These are phyloP conservation scores for Cystobasidium tubakii DNA, from an alignment of 768 basidiomycete genomes.

Conservation along the genomic window DNA sequence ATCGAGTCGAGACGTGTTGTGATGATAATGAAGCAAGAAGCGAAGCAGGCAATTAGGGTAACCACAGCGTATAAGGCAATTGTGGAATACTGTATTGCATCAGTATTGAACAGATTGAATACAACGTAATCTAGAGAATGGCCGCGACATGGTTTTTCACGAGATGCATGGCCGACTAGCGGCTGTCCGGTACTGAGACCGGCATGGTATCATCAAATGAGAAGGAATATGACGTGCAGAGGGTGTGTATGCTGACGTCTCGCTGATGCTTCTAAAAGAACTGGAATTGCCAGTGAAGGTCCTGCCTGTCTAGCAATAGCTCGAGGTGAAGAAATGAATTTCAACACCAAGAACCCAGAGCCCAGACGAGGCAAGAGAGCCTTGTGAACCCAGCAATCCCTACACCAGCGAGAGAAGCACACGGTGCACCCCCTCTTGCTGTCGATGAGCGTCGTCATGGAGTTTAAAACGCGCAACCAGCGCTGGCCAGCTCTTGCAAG, in stretches of 20 bases:
- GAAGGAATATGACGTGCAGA: slow-evolving; percentile 32
- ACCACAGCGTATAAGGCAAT: no score
- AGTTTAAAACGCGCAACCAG: slow-evolving; percentile 33
- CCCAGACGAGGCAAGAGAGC: not conserved
- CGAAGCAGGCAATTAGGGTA: no score
- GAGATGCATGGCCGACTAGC: slow-evolving; percentile 29
- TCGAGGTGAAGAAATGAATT: not conserved
- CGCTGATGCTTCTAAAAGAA: not conserved
- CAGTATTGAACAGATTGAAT: not conserved
- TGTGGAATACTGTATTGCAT: not conserved
- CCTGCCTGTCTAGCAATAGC: not conserved
- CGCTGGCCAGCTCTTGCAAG: not conserved
- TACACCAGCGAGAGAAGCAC: not conserved
- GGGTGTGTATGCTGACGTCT: not conserved
- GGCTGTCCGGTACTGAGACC: slow-evolving; percentile 2
- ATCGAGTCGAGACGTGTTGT: not conserved
- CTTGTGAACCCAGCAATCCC: not conserved
- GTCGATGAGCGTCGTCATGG: slow-evolving; percentile 33
- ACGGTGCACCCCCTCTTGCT: not conserved
- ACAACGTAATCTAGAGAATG: not conserved
- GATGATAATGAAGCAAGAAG: not conserved
- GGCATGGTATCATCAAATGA: slow-evolving; percentile 25
- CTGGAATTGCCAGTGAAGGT: not conserved
- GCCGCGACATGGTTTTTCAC: slow-evolving; percentile 34
- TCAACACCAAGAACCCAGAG: not conserved